Evolutionary conservation across 2,329 filamentous ascomycete species (phyloP).

Genomic region (Keithomyces neogunnii): DNA sequence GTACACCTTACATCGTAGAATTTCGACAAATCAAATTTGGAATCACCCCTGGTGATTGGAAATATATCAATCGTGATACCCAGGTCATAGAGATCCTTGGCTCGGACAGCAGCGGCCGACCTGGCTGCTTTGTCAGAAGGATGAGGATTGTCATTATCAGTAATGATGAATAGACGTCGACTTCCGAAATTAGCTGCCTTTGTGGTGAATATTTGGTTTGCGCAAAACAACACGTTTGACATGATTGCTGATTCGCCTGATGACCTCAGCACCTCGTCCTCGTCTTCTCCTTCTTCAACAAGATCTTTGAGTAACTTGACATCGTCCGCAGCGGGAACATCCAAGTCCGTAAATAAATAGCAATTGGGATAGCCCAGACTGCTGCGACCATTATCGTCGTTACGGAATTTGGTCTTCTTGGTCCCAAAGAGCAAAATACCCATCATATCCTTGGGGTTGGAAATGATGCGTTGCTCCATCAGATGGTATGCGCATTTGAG

Average conservation of each 20-base stretch:
- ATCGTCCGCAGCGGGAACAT: constrained; percentile 78
- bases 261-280: constrained; percentile 59
- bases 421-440: constrained; percentile 90
- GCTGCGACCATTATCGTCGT: constrained; percentile 51
- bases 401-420: constrained; percentile 69
- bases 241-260: constrained; percentile 65
- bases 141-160: constrained; percentile 86
- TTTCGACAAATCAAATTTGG: constrained; percentile 69
- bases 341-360: constrained; percentile 82
- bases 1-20: constrained; percentile 72
- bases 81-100: constrained; percentile 91
- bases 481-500: constrained; percentile 90
- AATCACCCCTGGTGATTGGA: constrained; percentile 65
- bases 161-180: constrained; percentile 87
- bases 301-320: constrained; percentile 71
- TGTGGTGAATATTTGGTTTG: constrained; percentile 93
- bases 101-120: constrained; percentile 72
- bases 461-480: constrained; percentile 98
- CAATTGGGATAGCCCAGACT: constrained; percentile 75
- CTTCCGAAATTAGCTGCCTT: constrained; percentile 93
- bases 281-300: constrained; percentile 69
- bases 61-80: constrained; percentile 90
- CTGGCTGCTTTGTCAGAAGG: constrained; percentile 60
- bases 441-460: constrained; percentile 95
- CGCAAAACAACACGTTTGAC: constrained; percentile 86